These are phyloP conservation scores for Pneumocystis canis DNA, from an alignment of 1,139 yeast species.

Conservation along the genomic window DNA sequence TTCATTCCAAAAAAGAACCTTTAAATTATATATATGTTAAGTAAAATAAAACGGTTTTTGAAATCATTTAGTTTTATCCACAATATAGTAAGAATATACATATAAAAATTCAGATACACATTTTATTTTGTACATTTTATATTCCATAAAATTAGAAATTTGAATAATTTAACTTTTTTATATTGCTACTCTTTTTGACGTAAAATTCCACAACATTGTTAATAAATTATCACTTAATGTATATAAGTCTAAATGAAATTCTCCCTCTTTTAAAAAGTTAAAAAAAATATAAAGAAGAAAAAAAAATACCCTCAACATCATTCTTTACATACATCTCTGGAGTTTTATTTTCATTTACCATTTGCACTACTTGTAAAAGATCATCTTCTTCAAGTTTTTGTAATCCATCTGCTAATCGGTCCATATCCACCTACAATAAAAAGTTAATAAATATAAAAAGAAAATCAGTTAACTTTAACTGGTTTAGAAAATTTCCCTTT, in stretches of 20 bases:
- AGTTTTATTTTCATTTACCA: slow-evolving; percentile 93
- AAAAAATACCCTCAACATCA: slow-evolving; percentile 47
- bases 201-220: slow-evolving; percentile 85
- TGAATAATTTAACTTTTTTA: not conserved
- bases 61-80: not conserved
- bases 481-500: slow-evolving; percentile 36
- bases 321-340: slow-evolving; percentile 92
- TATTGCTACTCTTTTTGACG: not conserved
- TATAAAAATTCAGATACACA: not conserved
- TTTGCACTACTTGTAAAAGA: slow-evolving; percentile 83
- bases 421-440: slow-evolving; percentile 48
- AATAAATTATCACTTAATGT: slow-evolving; percentile 85
- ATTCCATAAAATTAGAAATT: not conserved
- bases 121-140: not conserved
- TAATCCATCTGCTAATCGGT: slow-evolving; percentile 76
- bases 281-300: not conserved
- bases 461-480: slow-evolving; percentile 2
- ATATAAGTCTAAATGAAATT: slow-evolving; percentile 88
- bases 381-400: slow-evolving; percentile 86
- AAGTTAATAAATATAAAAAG: not conserved
- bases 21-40: not conserved
- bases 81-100: not conserved
- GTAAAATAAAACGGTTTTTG: not conserved
- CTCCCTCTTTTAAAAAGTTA: slow-evolving; percentile 45
- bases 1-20: not conserved